Conservation (phyloP, 495 filamentous ascomycete genomes). For the Diplogelasinospora grovesii region DNA sequence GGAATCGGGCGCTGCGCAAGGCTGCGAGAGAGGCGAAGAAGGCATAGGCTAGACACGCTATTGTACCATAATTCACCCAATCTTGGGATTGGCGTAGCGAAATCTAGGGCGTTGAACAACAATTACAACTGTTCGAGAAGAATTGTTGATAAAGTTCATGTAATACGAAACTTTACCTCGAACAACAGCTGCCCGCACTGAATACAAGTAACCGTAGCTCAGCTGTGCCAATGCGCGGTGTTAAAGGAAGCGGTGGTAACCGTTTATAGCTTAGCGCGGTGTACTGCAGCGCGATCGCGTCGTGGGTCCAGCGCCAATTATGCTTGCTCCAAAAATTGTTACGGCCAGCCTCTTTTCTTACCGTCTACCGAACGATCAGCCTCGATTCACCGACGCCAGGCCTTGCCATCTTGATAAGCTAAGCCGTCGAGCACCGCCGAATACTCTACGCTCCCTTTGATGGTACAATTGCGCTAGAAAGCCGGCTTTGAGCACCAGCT, state of each 20-base stretch:
- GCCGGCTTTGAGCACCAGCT: constrained; percentile 15
- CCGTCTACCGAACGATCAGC: constrained; percentile 8
- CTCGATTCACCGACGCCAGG: not conserved
- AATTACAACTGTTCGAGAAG: too few relatives aligned
- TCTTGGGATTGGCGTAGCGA: too few relatives aligned
- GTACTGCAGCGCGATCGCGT: constrained; percentile 20
- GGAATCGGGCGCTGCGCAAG: constrained; percentile 84
- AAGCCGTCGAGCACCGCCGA: too few relatives aligned
- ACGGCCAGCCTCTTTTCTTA: constrained; percentile 20
- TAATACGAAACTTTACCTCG: not conserved
- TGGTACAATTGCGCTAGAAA: constrained; percentile 16
- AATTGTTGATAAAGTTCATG: too few relatives aligned
- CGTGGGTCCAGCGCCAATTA: constrained; percentile 17
- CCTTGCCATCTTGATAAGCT: not conserved
- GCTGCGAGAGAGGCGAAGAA: constrained; percentile 75
- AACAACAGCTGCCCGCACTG: not conserved
- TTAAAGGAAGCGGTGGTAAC: too few relatives aligned
- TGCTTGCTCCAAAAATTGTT: constrained; percentile 33
- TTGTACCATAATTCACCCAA: too few relatives aligned
- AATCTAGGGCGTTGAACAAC: too few relatives aligned
- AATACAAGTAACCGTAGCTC: not conserved
- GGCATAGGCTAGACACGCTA: constrained; percentile 20
- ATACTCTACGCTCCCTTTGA: too few relatives aligned
- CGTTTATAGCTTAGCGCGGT: constrained; percentile 5
- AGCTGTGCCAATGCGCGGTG: not conserved